A percentile compares a stretch with the other conserved stretches of the same genome.
Conservation (phyloP, 1,284 basidiomycete genomes). For the Apiotrichum sp. region DNA sequence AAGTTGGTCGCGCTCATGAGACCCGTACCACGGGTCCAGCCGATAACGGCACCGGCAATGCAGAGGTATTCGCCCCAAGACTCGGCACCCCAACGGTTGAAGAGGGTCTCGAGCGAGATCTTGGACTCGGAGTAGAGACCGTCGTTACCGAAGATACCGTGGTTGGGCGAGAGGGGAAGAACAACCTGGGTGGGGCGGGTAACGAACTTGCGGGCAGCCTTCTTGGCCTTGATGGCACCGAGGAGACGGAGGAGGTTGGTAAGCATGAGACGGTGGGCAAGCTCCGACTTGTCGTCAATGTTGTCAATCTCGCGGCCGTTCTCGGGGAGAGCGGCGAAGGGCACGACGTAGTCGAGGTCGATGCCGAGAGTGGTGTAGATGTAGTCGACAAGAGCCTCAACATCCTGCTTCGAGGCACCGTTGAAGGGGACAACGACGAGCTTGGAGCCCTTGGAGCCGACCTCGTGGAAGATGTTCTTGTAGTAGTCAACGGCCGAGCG, state of each 20-base stretch:
- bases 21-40: conserved; percentile 98
- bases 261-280: conserved; percentile 96
- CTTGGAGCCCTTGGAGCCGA: conserved; percentile 88
- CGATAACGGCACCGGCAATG: conserved; percentile 95
- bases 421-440: conserved; percentile 98
- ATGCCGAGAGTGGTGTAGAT: conserved; percentile 90
- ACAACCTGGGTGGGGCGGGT: conserved; percentile 98
- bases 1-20: conserved; percentile 95
- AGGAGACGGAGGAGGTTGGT: conserved; percentile 88
- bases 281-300: conserved; percentile 93
- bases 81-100: conserved; percentile 97
- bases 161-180: conserved; percentile 93
- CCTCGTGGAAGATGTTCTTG: conserved; percentile 94
- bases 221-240: conserved; percentile 95
- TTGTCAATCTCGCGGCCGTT: conserved; percentile 97
- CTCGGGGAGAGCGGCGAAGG: conserved; percentile 96
- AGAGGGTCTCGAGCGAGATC: conserved; percentile 94
- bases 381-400: conserved; percentile 94
- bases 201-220: conserved; percentile 90
- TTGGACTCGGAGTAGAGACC: conserved; percentile 98
- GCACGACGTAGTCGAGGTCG: conserved; percentile 96
- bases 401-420: conserved; percentile 90
- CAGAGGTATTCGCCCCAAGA: conserved; percentile 99
- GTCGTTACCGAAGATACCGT: conserved; percentile 95
- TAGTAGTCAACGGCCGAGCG: conserved; percentile 96